Percentiles rank a stretch among this genome's conserved stretches.
These are phyloP conservation scores for Annulohypoxylon maeteangense DNA, from an alignment of 495 filamentous ascomycete genomes.

Conservation along the genomic window DNA sequence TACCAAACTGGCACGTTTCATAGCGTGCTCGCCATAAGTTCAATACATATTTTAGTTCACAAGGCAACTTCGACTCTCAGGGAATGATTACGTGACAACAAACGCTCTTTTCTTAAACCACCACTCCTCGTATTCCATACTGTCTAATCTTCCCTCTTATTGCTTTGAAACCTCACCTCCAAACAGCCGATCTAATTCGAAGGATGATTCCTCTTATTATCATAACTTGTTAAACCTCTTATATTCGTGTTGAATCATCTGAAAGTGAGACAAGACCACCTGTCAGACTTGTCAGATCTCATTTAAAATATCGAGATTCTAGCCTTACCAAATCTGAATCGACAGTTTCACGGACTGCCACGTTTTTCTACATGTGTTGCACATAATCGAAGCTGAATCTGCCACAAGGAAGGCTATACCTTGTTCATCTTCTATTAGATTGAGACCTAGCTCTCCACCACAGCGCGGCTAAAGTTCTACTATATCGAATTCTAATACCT, in stretches of 20 bases:
- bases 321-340: neutral
- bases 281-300: neutral
- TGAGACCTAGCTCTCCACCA: neutral
- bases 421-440: neutral
- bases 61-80: slow-evolving; percentile 14
- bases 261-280: neutral
- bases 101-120: neutral
- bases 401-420: neutral
- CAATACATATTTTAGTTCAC: slow-evolving; percentile 16
- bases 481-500: neutral
- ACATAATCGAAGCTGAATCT: neutral
- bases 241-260: neutral
- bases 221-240: neutral
- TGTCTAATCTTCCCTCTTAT: neutral
- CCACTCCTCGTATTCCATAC: neutral
- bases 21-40: slow-evolving; percentile 16
- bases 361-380: neutral
- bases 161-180: neutral
- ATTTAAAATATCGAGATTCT: neutral
- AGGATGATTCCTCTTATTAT: neutral
- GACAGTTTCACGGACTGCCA: neutral
- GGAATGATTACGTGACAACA: neutral
- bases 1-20: neutral
- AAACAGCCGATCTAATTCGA: neutral
- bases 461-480: neutral